A percentile compares a stretch with the other conserved stretches of the same genome.
These are phyloP conservation scores for Aspergillus thermomutatus DNA, from an alignment of 2,329 filamentous ascomycete species.

Conservation along the genomic window DNA sequence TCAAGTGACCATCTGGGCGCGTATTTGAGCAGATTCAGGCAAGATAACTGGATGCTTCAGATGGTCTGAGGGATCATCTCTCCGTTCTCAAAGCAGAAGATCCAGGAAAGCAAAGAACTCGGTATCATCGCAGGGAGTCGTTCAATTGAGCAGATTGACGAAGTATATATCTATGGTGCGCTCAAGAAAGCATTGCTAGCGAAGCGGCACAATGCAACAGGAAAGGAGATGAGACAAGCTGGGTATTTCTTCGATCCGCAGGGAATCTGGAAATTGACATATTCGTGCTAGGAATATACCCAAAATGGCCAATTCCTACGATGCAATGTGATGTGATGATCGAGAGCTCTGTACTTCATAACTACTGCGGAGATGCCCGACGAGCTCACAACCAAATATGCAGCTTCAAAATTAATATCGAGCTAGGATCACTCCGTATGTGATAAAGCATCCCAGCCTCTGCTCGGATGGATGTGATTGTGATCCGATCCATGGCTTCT, in stretches of 20 bases:
- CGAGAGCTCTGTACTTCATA: not conserved
- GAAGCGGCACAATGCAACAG: too few relatives aligned
- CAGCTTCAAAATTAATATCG: not conserved
- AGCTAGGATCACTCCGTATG: not conserved
- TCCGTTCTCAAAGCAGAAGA: not conserved
- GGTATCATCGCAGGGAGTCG: not conserved
- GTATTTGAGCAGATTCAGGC: slow-evolving; percentile 8
- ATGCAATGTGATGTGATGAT: slow-evolving; percentile 16
- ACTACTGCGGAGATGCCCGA: not conserved
- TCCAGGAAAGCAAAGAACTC: not conserved
- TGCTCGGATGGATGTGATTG: not conserved
- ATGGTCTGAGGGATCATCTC: not conserved
- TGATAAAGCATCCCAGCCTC: not conserved
- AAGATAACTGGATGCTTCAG: not conserved
- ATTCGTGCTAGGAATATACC: too few relatives aligned
- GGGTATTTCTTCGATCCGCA: too few relatives aligned
- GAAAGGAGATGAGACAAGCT: too few relatives aligned
- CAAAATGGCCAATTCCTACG: not conserved
- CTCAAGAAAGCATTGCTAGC: not conserved
- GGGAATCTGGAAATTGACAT: too few relatives aligned
- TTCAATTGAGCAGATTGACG: not conserved
- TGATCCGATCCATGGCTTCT: not conserved
- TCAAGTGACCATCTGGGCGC: slow-evolving; percentile 19
- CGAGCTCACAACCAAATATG: not conserved
- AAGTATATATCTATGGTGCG: not conserved